Percentiles rank a stretch among this genome's conserved stretches.
Evolutionary conservation across 441 rosid species (phyloP).

Genomic region (Populus hybrid): DNA sequence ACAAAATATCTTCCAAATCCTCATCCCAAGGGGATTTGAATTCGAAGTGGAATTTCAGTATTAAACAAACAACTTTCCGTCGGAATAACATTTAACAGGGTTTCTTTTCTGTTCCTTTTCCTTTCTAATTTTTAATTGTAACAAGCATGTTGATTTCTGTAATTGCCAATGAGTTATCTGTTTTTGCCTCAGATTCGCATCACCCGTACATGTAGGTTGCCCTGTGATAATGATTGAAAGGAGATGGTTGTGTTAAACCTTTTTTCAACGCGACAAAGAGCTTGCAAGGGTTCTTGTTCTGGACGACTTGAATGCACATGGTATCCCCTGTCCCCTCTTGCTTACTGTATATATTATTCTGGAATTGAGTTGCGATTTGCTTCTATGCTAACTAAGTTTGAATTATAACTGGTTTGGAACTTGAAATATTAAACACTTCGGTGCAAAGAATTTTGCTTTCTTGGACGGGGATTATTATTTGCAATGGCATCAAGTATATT

Average conservation of each 20-base stretch:
- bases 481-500: not conserved
- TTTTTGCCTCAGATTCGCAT: conserved; percentile 60
- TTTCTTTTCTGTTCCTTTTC: too few relatives aligned
- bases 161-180: not conserved
- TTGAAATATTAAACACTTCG: not conserved
- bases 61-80: not conserved
- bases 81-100: not conserved
- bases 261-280: not conserved
- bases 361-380: not conserved
- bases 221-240: conserved; percentile 27
- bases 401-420: not conserved
- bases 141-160: not conserved
- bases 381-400: not conserved
- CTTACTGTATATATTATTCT: not conserved
- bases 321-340: not conserved
- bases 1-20: not conserved
- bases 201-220: conserved; percentile 57
- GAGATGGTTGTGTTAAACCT: not conserved
- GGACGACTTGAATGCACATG: not conserved
- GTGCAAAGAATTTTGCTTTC: not conserved
- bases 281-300: not conserved
- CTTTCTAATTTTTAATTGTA: too few relatives aligned
- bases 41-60: too few relatives aligned
- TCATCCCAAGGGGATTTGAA: not conserved
- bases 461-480: too few relatives aligned